Evolutionary conservation across 1,284 basidiomycete genomes (phyloP), one percentile per base, ranked within the genome.

Genomic region (Pyrrhoderma noxium): DNA sequence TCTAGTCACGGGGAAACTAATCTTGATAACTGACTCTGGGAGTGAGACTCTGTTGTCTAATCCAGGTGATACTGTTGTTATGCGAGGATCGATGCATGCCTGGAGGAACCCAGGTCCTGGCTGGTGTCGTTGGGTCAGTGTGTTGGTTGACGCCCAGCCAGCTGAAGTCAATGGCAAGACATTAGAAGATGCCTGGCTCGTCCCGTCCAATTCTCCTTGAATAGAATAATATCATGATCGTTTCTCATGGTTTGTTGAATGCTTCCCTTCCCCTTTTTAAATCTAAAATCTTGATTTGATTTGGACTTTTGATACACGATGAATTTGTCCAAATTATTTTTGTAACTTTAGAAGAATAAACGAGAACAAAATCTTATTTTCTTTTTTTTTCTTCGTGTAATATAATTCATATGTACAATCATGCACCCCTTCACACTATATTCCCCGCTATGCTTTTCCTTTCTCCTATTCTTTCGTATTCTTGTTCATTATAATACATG

Each of bases 31-130:
- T 58, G 79, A 80, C 49, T 78, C 82, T 58, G 79, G 78, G 3
- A 66, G 64, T 14, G 77, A 81, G 61, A 75, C 65, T n/a, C 66
- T 72, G 49, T 58, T 81, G 37, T 74, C 73, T 53, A 74, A 72
- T 49, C 72, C 78, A 18, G 80, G 79, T 21, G 79, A 81, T 61
- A 68, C 70, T 1, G 72, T 82, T 36, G 64, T 82, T 34, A 77
- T 79, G 64, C 74, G 73, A 55, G 80, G 80, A 5, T 77, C 74
- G 0, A 67, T 79, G 59, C 80, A 82, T 55, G 75, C 73, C 8
- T 83, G 80, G 80, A 72, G 65, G 52, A 82, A 83, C 60, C 78
- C 79, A 9, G 73, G 74, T 1, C 61, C 63, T 1, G 63, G 61
- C 25, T 79, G 77, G 74, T 63, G 73, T n/a, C 67, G 79, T 13